Conservation (phyloP, 306 rosid genomes). For the Argentina anserina region DNA sequence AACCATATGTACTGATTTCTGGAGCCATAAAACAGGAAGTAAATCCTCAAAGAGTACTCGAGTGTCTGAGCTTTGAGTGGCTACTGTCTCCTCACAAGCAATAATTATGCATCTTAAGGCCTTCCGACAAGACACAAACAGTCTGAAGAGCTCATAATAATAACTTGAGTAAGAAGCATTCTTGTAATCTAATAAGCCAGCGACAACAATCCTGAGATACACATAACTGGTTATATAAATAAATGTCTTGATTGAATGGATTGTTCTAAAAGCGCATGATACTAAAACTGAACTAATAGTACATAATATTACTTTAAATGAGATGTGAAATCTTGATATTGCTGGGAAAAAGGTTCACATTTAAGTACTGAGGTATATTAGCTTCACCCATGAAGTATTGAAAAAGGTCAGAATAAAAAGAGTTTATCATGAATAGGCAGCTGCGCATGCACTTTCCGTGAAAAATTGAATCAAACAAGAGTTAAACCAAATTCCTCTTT, state of each 20-base stretch:
- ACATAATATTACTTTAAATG: background rate
- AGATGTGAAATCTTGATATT: conserved; percentile 2
- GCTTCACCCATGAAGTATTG: background rate
- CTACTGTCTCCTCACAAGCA: conserved; percentile 43
- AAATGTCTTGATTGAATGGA: conserved; percentile 10
- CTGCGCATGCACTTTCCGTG: background rate
- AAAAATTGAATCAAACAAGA: background rate
- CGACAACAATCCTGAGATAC: conserved; percentile 70
- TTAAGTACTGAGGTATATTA: background rate
- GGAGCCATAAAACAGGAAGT: conserved; percentile 62
- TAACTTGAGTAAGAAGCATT: conserved; percentile 25
- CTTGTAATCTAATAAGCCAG: conserved; percentile 41
- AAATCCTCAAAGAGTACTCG: conserved; percentile 42
- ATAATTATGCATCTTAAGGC: conserved; percentile 50
- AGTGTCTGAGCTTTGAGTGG: conserved; percentile 27
- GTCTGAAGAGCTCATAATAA: conserved; percentile 51
- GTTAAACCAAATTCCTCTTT: background rate
- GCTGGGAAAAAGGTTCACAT: background rate
- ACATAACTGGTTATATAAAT: conserved; percentile 11
- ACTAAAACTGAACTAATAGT: background rate
- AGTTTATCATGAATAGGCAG: background rate
- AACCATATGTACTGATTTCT: conserved; percentile 57
- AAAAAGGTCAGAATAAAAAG: background rate
- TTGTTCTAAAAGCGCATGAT: too few relatives aligned
- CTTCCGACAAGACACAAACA: conserved; percentile 80